Conservation (phyloP, 1,139 yeast genomes). For the Geotrichum reessii region DNA sequence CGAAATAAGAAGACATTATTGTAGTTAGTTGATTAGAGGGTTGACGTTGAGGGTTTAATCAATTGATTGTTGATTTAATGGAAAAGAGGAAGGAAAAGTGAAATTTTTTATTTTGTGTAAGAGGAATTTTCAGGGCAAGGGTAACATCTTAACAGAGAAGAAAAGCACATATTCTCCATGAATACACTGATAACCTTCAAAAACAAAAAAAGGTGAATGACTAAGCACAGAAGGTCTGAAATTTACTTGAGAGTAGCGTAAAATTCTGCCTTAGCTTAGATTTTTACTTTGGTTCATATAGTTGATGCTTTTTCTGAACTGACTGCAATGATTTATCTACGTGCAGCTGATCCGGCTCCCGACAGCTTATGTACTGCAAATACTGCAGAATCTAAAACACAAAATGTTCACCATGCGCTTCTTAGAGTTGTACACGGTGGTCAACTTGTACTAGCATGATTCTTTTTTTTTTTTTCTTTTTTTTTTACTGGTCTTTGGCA, state of each 20-base stretch:
- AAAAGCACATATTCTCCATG: not conserved
- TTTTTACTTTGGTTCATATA: not conserved
- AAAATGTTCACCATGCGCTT: not conserved
- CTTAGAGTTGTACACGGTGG: not conserved
- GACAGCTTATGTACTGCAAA: not conserved
- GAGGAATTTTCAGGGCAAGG: not conserved
- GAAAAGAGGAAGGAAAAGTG: not conserved
- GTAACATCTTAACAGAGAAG: not conserved
- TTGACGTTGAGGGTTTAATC: constrained; percentile 8
- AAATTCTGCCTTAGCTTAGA: not conserved
- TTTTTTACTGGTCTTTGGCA: not conserved
- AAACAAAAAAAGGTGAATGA: not conserved
- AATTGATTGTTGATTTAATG: constrained; percentile 7
- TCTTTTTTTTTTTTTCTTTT: not conserved
- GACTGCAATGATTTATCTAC: too few relatives aligned
- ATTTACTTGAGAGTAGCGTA: not conserved
- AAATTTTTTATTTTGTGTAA: not conserved
- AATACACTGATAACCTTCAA: not conserved
- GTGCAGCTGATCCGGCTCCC: not conserved
- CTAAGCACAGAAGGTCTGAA: not conserved
- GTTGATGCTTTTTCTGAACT: too few relatives aligned
- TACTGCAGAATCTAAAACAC: not conserved
- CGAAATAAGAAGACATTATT: constrained; percentile 62
- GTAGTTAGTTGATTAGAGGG: not conserved
- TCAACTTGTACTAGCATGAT: not conserved